Percentiles rank a stretch among this genome's conserved stretches.
phyloP scores from a whole-genome alignment of 2,329 filamentous ascomycete genomes.

The Clarireedia paspali region DNA sequence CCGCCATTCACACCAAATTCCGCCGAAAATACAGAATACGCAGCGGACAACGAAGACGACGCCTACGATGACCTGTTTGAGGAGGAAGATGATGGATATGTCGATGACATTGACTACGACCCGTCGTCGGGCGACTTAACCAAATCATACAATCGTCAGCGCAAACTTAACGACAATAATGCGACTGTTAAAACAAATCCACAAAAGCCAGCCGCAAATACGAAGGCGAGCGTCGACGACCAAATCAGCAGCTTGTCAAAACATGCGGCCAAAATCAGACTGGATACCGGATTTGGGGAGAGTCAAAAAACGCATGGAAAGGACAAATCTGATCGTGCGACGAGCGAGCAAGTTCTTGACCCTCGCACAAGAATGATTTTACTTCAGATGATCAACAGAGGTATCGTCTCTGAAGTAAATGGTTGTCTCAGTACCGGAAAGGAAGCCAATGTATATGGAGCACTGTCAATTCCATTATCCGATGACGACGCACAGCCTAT shows the following conservation, averaged over 20 bases:
- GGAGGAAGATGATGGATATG: slow-evolving; percentile 55
- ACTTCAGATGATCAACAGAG: slow-evolving; percentile 90
- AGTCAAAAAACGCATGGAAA: slow-evolving; percentile 54
- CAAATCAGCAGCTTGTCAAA: slow-evolving; percentile 78
- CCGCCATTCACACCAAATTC: slow-evolving; percentile 27
- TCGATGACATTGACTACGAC: slow-evolving; percentile 48
- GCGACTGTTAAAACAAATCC: slow-evolving; percentile 58
- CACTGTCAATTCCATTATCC: slow-evolving; percentile 53
- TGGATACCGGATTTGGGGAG: slow-evolving; percentile 51
- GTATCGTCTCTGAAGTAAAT: slow-evolving; percentile 83
- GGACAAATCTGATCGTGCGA: slow-evolving; percentile 89
- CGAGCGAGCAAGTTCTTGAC: slow-evolving; percentile 90
- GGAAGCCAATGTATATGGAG: slow-evolving; percentile 96
- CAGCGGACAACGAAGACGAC: slow-evolving; percentile 34
- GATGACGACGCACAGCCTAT: slow-evolving; percentile 45
- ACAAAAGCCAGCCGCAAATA: slow-evolving; percentile 74
- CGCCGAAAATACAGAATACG: slow-evolving; percentile 26
- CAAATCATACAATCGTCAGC: slow-evolving; percentile 78
- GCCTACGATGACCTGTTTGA: slow-evolving; percentile 41
- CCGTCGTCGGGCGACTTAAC: slow-evolving; percentile 62
- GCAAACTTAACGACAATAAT: slow-evolving; percentile 49
- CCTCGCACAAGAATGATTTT: slow-evolving; percentile 92
- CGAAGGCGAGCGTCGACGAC: slow-evolving; percentile 72
- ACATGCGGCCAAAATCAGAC: slow-evolving; percentile 77
- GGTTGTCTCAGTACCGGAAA: slow-evolving; percentile 95